Base-by-base conservation (phyloP, 768 basidiomycete genomes). In the Suillus weaverae region DNA sequence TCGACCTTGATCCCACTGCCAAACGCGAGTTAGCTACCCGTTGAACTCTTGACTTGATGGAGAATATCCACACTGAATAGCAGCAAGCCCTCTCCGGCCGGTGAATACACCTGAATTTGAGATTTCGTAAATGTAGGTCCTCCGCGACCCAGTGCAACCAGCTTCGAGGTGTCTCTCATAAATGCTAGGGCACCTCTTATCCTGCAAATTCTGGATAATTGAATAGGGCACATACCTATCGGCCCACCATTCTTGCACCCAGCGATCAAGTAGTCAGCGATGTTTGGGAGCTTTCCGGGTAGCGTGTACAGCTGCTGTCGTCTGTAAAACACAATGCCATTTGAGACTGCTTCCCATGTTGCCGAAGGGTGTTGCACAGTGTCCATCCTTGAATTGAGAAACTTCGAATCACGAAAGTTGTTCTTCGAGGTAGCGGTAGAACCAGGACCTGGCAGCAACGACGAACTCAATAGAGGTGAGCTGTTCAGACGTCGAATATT, bases 261-360 rank as follows among this genome's bases (percentile, higher is more conserved):
- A 32, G 91, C 89, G 43, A 94, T 77, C 62, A 92, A 79, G 74
- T 90, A 93, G 76, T 97, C 93, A 22, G 82, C 81, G 35, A 99
- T 78, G 74, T 92, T 86, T 4, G 89, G 89, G 6, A 94, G 79
- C 70, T 90, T 91, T 70, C 90, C 94, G 14, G 87, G 81, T 62
- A 94, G 86, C 1, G 90, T 86, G 73, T 98, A 99, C 30, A 95
- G 81, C 67, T 91, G 90, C 69, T 95, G 88, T 62, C 90, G 84
- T 72, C 90, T 81, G 73, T 98, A 98, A 80, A 97, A 99, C 38
- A 90, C 91, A 70, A 82, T 88, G 32, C 91, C 91, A 71, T 91
- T 87, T 74, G 89, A 86, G 89, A 97, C 93, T 50, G 95, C 86
- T 75, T 96, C 89, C 97, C 97, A 99, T 76, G 86, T 84, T 36